Evolutionary conservation across 1,284 basidiomycete species (phyloP), one percentile per base, ranked within the genome.

Genomic region (Ceratobasidium theobromae): DNA sequence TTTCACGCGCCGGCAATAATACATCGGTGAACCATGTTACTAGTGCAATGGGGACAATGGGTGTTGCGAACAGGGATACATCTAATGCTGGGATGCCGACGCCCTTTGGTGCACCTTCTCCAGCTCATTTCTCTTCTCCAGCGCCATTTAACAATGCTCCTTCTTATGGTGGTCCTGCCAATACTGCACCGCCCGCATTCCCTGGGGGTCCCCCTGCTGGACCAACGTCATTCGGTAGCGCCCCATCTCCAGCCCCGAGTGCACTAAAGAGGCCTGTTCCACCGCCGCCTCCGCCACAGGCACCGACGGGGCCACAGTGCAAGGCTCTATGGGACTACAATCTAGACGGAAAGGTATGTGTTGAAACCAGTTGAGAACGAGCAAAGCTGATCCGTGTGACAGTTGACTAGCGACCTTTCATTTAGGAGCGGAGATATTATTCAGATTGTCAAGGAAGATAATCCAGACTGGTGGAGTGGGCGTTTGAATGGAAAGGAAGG

Each of bases 301-400:
- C 78, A 23, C 72, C 76, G 1, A 70, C 75, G 14, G 70, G 71
- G 48, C 23, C 12, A 12, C 77, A 79, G 66, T 85, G 82, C 2
- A 80, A 79, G 65, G 86, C 87, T 0, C 57, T 83, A 0, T 89
- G 87, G 87, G 72, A 76, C 1, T 89, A 88, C 75, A 88, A 88
- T 69, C 84, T 86, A 69, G 75, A 82, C 65, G 80, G 80, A 27
- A 71, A 75, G 68, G 87, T 84, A 70, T 30, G 68, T 8, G n/a
- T n/a, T n/a, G n/a, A n/a, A n/a, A n/a, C n/a, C n/a, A n/a, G n/a
- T n/a, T n/a, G n/a, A n/a, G n/a, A n/a, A n/a, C n/a, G n/a, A n/a
- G n/a, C n/a, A n/a, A n/a, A n/a, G n/a, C n/a, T n/a, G n/a, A n/a
- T 33, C 38, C 35, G 12, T 30, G 48, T 27, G 23, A 28, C 28